Evolutionary conservation across 495 filamentous ascomycete genomes (phyloP).

Genomic region (Aspergillus wentii): DNA sequence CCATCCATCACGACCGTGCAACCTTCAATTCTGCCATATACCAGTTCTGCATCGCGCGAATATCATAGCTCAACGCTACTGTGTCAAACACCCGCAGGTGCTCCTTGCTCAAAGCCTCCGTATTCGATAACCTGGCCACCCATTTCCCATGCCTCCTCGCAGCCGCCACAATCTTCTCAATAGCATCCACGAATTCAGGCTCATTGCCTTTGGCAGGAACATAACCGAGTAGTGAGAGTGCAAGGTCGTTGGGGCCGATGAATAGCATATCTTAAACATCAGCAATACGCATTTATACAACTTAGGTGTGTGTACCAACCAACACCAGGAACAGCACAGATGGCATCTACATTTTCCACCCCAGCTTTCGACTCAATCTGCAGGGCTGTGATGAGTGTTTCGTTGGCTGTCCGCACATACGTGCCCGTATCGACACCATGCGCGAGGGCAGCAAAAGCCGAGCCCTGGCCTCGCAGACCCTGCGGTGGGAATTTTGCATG

Average conservation of each 20-base stretch:
- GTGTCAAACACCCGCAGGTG: conserved; percentile 24
- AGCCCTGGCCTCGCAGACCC: conserved; percentile 21
- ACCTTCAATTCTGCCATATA: conserved; percentile 27
- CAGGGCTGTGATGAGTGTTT: conserved; percentile 69
- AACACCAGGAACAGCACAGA: conserved; percentile 18
- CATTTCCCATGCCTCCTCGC: conserved; percentile 29
- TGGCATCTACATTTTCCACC: conserved; percentile 43
- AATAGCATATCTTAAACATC: conserved; percentile 44
- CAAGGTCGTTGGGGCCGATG: conserved; percentile 59
- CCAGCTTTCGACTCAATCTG: conserved; percentile 81
- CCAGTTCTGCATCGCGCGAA: conserved; percentile 34
- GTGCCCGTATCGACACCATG: conserved; percentile 13
- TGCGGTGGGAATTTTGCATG: conserved; percentile 40
- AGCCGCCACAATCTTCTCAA: conserved; percentile 25
- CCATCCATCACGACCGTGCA: conserved; percentile 21
- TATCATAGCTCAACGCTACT: conserved; percentile 29
- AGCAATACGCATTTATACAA: background rate
- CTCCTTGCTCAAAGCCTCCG: conserved; percentile 22
- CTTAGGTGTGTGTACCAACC: conserved; percentile 3
- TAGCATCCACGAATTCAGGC: conserved; percentile 25
- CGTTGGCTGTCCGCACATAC: conserved; percentile 76
- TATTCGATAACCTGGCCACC: conserved; percentile 25
- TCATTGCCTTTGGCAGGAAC: conserved; percentile 22
- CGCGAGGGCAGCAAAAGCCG: conserved; percentile 22
- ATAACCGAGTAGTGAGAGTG: conserved; percentile 19